A percentile compares a stretch with the other conserved stretches of the same genome.
Evolutionary conservation across 2,329 filamentous ascomycete species (phyloP).

Genomic region (Colletotrichum tamarilloi): DNA sequence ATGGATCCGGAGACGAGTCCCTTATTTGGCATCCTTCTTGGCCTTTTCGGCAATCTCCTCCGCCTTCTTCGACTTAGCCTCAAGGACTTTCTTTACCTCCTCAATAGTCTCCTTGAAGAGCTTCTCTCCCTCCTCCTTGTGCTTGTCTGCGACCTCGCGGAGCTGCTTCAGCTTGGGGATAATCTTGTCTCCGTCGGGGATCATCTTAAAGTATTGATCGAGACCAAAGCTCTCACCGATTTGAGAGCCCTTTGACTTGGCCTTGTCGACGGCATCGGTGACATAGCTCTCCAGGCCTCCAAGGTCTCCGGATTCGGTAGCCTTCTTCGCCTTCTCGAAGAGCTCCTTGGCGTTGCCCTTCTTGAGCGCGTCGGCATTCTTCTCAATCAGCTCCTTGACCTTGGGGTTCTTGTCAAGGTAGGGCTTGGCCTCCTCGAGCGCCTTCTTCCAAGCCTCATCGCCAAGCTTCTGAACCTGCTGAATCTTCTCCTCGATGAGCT

Average conservation of each 20-base stretch:
- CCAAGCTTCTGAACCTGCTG: conserved; percentile 74
- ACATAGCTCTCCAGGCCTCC: conserved; percentile 71
- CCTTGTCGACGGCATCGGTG: conserved; percentile 64
- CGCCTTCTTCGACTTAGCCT: conserved; percentile 67
- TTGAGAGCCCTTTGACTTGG: conserved; percentile 61
- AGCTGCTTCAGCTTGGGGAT: conserved; percentile 74
- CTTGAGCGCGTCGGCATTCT: conserved; percentile 76
- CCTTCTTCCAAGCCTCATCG: conserved; percentile 79
- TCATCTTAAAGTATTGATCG: conserved; percentile 72
- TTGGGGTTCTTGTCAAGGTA: conserved; percentile 82
- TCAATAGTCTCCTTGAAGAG: conserved; percentile 76
- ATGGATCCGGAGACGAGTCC: not conserved
- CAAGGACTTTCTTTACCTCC: conserved; percentile 73
- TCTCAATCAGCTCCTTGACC: conserved; percentile 77
- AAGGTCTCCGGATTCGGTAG: conserved; percentile 70
- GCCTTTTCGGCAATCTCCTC: conserved; percentile 69
- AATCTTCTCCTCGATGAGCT: conserved; percentile 76
- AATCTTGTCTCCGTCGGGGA: conserved; percentile 73
- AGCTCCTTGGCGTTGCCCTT: conserved; percentile 73
- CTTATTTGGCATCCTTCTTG: conserved; percentile 57
- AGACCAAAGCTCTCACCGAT: conserved; percentile 56
- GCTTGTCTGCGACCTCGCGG: conserved; percentile 72
- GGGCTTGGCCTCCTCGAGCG: conserved; percentile 76
- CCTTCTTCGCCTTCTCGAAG: conserved; percentile 70
- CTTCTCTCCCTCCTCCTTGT: conserved; percentile 76